Evolutionary conservation across 345 rosid genomes (phyloP), one percentile per base, ranked within the genome.

Genomic region (Trapa incisa): DNA sequence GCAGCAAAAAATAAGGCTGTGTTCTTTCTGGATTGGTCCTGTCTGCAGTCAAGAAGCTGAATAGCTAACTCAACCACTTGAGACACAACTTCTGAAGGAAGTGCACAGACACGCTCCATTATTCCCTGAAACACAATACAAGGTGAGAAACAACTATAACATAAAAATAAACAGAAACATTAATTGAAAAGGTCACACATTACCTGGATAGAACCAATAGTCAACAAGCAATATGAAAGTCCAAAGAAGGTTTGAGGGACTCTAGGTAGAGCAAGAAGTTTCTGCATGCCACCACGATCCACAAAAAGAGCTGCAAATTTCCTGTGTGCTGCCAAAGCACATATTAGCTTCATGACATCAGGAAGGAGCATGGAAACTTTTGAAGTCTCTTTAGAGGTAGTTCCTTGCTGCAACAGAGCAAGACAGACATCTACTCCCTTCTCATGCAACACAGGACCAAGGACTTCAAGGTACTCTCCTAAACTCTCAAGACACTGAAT

Each of bases 61-160:
- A 85, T 78, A 54, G 92, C 97, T 79, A 91, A 82, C 79, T 81
- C 89, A 75, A 94, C 99, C 78, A 94, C 84, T 77, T 85, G 87
- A 74, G 76, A 74, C 66, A 91, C 91, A 72, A 86, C 78, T 77
- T 82, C 96, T 43, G 86, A 74, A 65, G 97, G 89, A 71, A 94
- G 99, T 12, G 97, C 97, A 70, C 99, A 94, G 37, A 91, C 97
- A 61, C 99, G 95, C 71, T 94, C 97, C 97, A 94, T 94, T 69
- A 94, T 94, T 53, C 89, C 97, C 99, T 94, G 80, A 47, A 72
- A 75, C n/a, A 73, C 39, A 32, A 70, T 1, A 60, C 81, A 12
- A 61, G 41, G 52, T 66, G 41, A 76, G 70, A 65, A 65, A 42
- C 68, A 52, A 56, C 15, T 52, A n/a, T 45, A 37, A 70, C 29